A percentile compares a stretch with the other conserved stretches of the same genome.
Evolutionary conservation across 371 early-diverging fungal genomes (phyloP).

Genomic region (Umbelopsis sp.): DNA sequence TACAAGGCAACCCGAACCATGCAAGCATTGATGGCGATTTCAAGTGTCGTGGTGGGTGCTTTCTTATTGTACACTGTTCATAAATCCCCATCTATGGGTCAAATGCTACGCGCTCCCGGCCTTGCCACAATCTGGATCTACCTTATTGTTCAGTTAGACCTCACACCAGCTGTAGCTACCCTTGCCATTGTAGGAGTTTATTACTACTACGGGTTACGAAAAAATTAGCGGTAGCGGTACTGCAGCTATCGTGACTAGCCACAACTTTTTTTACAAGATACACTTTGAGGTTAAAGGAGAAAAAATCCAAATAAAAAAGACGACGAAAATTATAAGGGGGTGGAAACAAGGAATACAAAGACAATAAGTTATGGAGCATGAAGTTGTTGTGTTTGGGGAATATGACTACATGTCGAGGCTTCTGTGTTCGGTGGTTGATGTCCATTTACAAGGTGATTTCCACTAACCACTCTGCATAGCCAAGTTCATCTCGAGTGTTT

Average conservation of each 20-base stretch:
- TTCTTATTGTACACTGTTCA: conserved; percentile 58
- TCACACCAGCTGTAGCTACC: conserved; percentile 55
- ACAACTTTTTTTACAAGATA: neutral
- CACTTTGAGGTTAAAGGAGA: conserved; percentile 3
- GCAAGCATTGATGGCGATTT: conserved; percentile 51
- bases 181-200: conserved; percentile 52
- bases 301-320: neutral
- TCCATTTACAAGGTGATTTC: neutral
- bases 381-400: neutral
- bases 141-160: conserved; percentile 59
- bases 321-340: neutral
- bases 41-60: conserved; percentile 47
- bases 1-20: conserved; percentile 40
- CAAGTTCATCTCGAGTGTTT: conserved; percentile 13
- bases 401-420: too few species aligned
- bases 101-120: conserved; percentile 67
- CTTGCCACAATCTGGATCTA: conserved; percentile 64
- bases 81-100: conserved; percentile 63
- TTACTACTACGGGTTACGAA: conserved; percentile 53
- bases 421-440: neutral
- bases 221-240: conserved; percentile 1
- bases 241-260: conserved; percentile 5
- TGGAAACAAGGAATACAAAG: neutral
- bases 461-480: conserved; percentile 11
- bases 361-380: neutral